These are phyloP conservation scores for Suillus clintonianus DNA, from an alignment of 768 basidiomycete species.

Conservation along the genomic window DNA sequence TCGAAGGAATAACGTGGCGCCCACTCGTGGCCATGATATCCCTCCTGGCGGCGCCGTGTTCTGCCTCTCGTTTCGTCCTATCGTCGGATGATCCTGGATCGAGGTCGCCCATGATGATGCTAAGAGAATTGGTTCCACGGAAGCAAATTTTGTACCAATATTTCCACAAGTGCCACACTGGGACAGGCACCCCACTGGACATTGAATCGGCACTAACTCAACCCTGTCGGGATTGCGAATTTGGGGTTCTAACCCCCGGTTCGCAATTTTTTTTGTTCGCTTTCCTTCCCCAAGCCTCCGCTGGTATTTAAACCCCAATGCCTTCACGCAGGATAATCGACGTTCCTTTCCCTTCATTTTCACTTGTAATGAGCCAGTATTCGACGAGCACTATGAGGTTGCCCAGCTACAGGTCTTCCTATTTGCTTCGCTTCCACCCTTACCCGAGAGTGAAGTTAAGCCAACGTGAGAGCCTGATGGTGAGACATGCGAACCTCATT, in stretches of 20 bases:
- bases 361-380: not conserved
- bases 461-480: constrained; percentile 26
- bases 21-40: constrained; percentile 11
- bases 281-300: constrained; percentile 1
- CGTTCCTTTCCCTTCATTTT: not conserved
- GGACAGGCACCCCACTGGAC: constrained; percentile 3
- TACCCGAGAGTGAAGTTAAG: constrained; percentile 26
- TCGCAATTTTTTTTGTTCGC: constrained; percentile 3
- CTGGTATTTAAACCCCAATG: constrained; percentile 6
- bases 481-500: constrained; percentile 12
- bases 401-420: constrained; percentile 29
- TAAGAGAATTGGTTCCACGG: not conserved
- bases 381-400: constrained; percentile 17
- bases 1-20: constrained; percentile 11
- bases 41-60: not conserved
- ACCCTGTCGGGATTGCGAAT: constrained; percentile 8
- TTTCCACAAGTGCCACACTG: not conserved
- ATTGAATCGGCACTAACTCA: constrained; percentile 2
- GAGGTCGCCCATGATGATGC: not conserved
- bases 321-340: not conserved
- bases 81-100: not conserved
- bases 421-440: constrained; percentile 30
- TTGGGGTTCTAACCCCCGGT: not conserved
- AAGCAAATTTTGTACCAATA: constrained; percentile 2
- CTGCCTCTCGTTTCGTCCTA: not conserved